These are phyloP conservation scores for Alternaria burnsii DNA, from an alignment of 2,329 filamentous ascomycete genomes.

Conservation along the genomic window DNA sequence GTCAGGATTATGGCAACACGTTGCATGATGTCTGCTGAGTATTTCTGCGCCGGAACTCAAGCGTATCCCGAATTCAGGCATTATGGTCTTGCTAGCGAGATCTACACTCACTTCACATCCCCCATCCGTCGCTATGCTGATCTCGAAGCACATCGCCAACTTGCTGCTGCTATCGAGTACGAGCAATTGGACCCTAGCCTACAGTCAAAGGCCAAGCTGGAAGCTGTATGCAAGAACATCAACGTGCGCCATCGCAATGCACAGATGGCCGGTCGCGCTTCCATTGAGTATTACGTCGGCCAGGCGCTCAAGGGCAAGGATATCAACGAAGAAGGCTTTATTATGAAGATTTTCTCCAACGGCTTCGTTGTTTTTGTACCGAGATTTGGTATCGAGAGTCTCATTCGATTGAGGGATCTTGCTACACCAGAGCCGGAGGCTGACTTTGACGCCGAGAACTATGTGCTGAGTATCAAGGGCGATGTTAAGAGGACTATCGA, in stretches of 20 bases:
- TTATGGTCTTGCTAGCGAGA: slow-evolving; percentile 94
- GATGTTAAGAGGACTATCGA: slow-evolving; percentile 71
- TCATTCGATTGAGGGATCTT: slow-evolving; percentile 87
- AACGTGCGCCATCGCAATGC: slow-evolving; percentile 97
- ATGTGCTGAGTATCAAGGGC: slow-evolving; percentile 71
- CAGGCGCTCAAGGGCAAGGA: slow-evolving; percentile 85
- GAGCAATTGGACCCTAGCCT: slow-evolving; percentile 83
- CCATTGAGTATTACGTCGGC: slow-evolving; percentile 97
- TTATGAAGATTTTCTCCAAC: slow-evolving; percentile 98
- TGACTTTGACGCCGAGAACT: slow-evolving; percentile 85
- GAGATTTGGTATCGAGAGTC: slow-evolving; percentile 90
- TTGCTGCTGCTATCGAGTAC: slow-evolving; percentile 94
- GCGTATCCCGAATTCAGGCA: slow-evolving; percentile 94
- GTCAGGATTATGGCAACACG: slow-evolving; percentile 96
- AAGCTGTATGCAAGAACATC: slow-evolving; percentile 97
- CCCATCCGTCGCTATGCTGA: slow-evolving; percentile 98
- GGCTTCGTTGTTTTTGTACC: slow-evolving; percentile 97
- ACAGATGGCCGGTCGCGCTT: slow-evolving; percentile 91
- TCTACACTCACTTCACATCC: slow-evolving; percentile 98
- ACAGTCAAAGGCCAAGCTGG: slow-evolving; percentile 82
- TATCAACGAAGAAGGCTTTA: slow-evolving; percentile 87
- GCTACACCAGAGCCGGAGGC: slow-evolving; percentile 78
- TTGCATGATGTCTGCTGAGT: slow-evolving; percentile 99
- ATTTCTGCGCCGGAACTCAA: slow-evolving; percentile 94
- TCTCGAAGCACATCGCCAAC: slow-evolving; percentile 89